Conservation (phyloP, 352 stramenopile species). For the Thraustochytrium sp. region DNA sequence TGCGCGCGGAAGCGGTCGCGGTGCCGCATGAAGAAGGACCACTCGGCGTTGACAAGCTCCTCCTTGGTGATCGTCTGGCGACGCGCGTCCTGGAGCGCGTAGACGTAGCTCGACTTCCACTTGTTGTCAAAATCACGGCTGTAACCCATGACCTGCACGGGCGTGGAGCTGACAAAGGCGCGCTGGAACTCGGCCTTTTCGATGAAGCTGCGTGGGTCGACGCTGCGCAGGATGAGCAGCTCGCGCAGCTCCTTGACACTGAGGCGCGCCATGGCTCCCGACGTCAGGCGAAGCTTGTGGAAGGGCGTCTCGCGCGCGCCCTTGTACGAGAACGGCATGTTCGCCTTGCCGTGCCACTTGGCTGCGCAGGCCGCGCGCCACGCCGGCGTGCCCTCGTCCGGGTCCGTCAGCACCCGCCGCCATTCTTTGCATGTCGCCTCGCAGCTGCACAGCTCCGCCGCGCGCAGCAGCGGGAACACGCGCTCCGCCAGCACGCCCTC, state of each 20-base stretch:
- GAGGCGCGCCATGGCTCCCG: neutral
- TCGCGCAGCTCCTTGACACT: neutral
- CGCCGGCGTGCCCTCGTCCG: neutral
- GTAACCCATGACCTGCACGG: neutral
- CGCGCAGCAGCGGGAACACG: neutral
- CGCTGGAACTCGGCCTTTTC: conserved; percentile 18
- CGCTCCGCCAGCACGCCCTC: neutral
- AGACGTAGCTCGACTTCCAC: conserved; percentile 25
- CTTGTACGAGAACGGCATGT: conserved; percentile 31
- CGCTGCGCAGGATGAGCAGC: neutral
- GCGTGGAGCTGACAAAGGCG: neutral
- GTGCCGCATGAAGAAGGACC: conserved; percentile 6
- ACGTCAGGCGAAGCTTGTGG: neutral
- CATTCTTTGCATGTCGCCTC: neutral
- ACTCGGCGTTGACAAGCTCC: neutral
- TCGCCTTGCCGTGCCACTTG: neutral
- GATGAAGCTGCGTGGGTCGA: neutral
- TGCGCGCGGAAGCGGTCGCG: neutral
- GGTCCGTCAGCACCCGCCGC: neutral
- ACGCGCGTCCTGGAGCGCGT: neutral
- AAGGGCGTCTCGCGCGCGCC: neutral
- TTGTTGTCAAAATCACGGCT: conserved; percentile 9
- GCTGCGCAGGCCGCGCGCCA: neutral
- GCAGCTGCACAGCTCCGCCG: neutral
- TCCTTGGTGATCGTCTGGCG: conserved; percentile 18